Evolutionary conservation across 2,329 filamentous ascomycete genomes (phyloP).

Genomic region (Orbilia blumenaviensis): DNA sequence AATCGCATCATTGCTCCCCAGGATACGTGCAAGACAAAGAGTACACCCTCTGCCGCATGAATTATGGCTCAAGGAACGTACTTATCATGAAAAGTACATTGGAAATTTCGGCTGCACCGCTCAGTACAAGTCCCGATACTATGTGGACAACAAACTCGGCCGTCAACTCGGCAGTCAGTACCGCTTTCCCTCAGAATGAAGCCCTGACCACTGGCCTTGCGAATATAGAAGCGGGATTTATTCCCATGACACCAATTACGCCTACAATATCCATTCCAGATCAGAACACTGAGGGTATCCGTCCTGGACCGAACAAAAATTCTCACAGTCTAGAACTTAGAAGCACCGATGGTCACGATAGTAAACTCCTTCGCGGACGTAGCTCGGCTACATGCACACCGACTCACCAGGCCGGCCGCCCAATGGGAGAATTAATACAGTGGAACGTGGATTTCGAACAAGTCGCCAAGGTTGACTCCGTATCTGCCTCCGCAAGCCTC

Average conservation of each 20-base stretch:
- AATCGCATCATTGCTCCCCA: background rate
- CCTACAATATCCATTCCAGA: too few relatives aligned
- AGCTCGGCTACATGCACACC: background rate
- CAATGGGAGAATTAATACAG: background rate
- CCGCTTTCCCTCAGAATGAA: background rate
- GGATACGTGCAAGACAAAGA: background rate
- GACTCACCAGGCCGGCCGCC: background rate
- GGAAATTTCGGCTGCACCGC: too few relatives aligned
- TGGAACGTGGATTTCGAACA: constrained; percentile 5
- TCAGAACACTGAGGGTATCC: background rate
- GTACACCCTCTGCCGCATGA: background rate
- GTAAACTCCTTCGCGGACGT: background rate
- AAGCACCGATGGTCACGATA: background rate
- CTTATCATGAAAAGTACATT: too few relatives aligned
- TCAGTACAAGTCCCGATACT: background rate
- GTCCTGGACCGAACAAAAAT: background rate
- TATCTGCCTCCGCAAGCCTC: background rate
- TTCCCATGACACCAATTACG: too few relatives aligned
- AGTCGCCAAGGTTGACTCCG: background rate
- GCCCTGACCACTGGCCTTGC: too few relatives aligned
- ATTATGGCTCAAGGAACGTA: background rate
- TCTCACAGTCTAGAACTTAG: background rate
- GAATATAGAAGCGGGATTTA: too few relatives aligned
- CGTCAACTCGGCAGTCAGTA: background rate
- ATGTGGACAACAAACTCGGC: background rate